Evolutionary conservation across 768 basidiomycete genomes (phyloP).

Genomic region (Flagelloscypha sp.): DNA sequence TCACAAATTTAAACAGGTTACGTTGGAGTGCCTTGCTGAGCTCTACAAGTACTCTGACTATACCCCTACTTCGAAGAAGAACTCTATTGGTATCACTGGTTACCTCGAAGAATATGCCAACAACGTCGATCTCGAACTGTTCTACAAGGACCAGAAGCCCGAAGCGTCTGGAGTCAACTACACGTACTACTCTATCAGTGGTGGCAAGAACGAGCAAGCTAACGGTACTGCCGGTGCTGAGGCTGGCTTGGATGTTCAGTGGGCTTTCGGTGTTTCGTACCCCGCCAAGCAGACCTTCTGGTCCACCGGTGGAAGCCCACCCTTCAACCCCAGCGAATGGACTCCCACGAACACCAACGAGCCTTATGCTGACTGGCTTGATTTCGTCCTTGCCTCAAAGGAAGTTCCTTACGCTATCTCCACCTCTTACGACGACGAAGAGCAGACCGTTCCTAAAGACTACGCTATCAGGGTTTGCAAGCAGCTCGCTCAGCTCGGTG

Average conservation of each 20-base stretch:
- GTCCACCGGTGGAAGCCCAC: slow-evolving; percentile 4
- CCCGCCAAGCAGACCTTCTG: slow-evolving; percentile 37
- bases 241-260: slow-evolving; percentile 62
- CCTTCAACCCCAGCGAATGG: background rate
- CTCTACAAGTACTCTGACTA: slow-evolving; percentile 20
- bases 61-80: slow-evolving; percentile 13
- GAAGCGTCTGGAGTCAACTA: background rate
- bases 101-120: slow-evolving; percentile 15
- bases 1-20: too few relatives aligned
- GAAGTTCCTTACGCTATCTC: slow-evolving; percentile 53
- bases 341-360: slow-evolving; percentile 5
- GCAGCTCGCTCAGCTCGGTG: slow-evolving; percentile 58
- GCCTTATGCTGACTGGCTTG: slow-evolving; percentile 38
- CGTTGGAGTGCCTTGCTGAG: slow-evolving; percentile 18
- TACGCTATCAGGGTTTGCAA: slow-evolving; percentile 53
- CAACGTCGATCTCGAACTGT: slow-evolving; percentile 6
- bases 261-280: slow-evolving; percentile 54
- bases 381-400: slow-evolving; percentile 40
- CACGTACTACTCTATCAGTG: background rate
- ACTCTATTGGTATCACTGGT: slow-evolving; percentile 17
- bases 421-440: slow-evolving; percentile 66
- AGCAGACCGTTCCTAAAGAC: slow-evolving; percentile 61
- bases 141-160: too few relatives aligned
- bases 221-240: slow-evolving; percentile 47
- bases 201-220: slow-evolving; percentile 55